phyloP scores from a whole-genome alignment of 2,329 filamentous ascomycete species.

The Trichoderma oligosporum region DNA sequence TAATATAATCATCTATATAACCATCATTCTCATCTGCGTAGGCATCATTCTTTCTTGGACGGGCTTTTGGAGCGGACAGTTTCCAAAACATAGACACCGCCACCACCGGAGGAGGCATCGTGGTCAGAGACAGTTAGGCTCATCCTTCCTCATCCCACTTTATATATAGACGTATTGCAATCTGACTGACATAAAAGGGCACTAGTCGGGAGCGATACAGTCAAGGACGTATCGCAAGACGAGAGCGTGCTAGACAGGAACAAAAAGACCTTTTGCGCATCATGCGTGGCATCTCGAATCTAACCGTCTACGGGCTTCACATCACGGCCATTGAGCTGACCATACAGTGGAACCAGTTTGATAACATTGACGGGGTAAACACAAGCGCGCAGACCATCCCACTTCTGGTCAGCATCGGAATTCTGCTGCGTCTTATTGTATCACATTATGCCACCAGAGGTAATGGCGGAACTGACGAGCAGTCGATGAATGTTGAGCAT shows the following conservation, averaged over 20 bases:
- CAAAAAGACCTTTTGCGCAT: slow-evolving; percentile 26
- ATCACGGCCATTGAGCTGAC: slow-evolving; percentile 34
- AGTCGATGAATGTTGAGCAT: background rate
- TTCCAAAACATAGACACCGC: slow-evolving; percentile 17
- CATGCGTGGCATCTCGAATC: slow-evolving; percentile 24
- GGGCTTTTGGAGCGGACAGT: background rate
- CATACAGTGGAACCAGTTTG: slow-evolving; percentile 33
- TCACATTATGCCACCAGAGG: slow-evolving; percentile 22
- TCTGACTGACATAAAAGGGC: background rate
- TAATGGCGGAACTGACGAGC: slow-evolving; percentile 2
- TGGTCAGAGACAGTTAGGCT: slow-evolving; percentile 4
- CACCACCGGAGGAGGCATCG: slow-evolving; percentile 25
- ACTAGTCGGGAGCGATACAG: slow-evolving; percentile 16
- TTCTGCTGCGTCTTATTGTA: slow-evolving; percentile 28
- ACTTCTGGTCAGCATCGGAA: slow-evolving; percentile 31
- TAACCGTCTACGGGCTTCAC: slow-evolving; percentile 30
- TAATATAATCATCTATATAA: slow-evolving; percentile 32
- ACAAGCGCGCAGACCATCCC: slow-evolving; percentile 33
- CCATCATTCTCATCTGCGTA: slow-evolving; percentile 26
- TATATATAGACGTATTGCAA: background rate
- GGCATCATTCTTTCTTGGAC: slow-evolving; percentile 13
- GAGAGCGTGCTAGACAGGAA: slow-evolving; percentile 15
- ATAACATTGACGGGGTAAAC: slow-evolving; percentile 25
- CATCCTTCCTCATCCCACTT: background rate
- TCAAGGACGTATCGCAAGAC: background rate